Evolutionary conservation across 805 yeast species (phyloP), one percentile per base, ranked within the genome.

Genomic region (Ogataea glucozyma): DNA sequence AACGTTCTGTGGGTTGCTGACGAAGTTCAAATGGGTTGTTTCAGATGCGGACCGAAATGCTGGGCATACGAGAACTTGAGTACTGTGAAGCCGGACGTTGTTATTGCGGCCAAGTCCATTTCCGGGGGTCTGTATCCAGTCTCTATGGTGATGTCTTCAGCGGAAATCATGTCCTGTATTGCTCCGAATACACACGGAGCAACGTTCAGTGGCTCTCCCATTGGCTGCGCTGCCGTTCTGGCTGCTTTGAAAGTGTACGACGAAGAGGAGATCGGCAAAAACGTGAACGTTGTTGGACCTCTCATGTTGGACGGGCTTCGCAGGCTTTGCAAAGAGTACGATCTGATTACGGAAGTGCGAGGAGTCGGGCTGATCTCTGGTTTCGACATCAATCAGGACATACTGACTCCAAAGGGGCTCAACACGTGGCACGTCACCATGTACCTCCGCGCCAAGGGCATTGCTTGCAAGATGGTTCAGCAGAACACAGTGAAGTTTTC

Each of bases 21-120:
- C 52, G 71, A 66, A 37, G 62, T 67, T 36, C 69, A 67, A 21
- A 60, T 65, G 46, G 70, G 70, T 1, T 63, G 61, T 33, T 67
- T 62, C 14, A 53, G 69, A 43, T 55, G 64, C n/a, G 70, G 70
- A n/a, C 38, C 54, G 4, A 58, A 60, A 32, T 49, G 58, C 22
- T 62, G 65, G 56, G 70, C 68, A 0, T 64, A 58, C 42, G 66
- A 67, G 23, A 69, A 67, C 45, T 48, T 60, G 19, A 46, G 55
- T 38, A 45, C 40, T 17, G 53, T 54, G 23, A 52, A 41, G 37
- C 63, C 63, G 2, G 62, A 60, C 41, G 52, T 60, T 32, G 38
- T 58, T 14, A 46, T 53, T n/a, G 51, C 56, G 14, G 65, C 60
- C 16, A 60, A 60, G 40, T 52, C 58, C 18, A 52, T 58, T 23